Evolutionary conservation across 352 stramenopile species (phyloP), one percentile per base, ranked within the genome.

Genomic region (Peronosclerospora sorghi): DNA sequence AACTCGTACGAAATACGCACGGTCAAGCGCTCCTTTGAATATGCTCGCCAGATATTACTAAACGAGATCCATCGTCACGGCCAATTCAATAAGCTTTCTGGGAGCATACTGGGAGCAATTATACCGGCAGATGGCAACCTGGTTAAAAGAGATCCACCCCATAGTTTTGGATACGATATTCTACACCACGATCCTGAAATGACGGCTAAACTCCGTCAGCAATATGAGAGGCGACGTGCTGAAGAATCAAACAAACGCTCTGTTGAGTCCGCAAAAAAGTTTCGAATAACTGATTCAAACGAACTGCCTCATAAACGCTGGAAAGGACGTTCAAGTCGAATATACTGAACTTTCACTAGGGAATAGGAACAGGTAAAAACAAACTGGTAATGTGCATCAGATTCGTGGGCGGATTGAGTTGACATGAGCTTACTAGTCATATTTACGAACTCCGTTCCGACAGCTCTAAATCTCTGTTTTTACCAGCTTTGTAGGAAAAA

Each of bases 1-100:
- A 86, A 95, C 59, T 94, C 83, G 42, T 98, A 91, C 71, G 73
- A 95, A 15, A 94, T 97, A 40, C 73, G 83, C 18, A 84, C 81
- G 8, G 72, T 97, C 36, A 82, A 94, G 49, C 68, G 85, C 18
- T 76, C 90, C 8, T 97, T 98, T 62, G 86, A 95, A 32, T 87
- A 90, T 35, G 76, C 81, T 10, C 70, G 70, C 10, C 69, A 78
- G 47, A 66, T 86, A 28, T 51, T 90, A 21, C 52, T 67, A 42
- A 84, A 83, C 45, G 78, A 90, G 40, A 83, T 90, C 34, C 55
- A 70, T 12, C 66, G 72, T 1, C 71, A 80, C 21, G 78, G 78
- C 7, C 62, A 80, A 49, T 81, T 86, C 44, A 63, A 82, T 14
- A 42, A 62, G 6, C 56, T 84, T 8, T 48, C 72, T 1, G 73